Conservation (phyloP, 148 eudicot species). For the Rhododendron mucronatum region DNA sequence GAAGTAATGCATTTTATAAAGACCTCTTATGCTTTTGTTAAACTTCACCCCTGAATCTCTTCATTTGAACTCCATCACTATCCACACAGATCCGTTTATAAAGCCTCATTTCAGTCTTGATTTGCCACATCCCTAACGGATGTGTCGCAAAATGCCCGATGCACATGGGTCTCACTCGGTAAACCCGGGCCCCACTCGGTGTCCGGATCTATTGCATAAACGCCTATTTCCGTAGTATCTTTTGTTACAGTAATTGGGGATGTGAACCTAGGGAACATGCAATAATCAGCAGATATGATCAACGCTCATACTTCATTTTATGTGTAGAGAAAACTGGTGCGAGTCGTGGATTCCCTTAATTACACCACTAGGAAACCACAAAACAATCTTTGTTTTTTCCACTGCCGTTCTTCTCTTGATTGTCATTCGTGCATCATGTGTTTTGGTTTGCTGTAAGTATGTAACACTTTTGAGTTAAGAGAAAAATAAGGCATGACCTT, state of each 20-base stretch:
- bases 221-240: not conserved
- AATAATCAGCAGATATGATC: not conserved
- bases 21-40: not conserved
- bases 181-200: not conserved
- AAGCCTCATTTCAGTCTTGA: not conserved
- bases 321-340: not conserved
- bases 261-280: not conserved
- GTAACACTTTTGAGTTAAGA: not conserved
- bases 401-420: no score
- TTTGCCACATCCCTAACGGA: not conserved
- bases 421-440: no score
- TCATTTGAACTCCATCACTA: not conserved
- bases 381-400: not conserved
- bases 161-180: not conserved
- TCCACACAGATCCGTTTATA: not conserved
- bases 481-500: not conserved
- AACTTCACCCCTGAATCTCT: not conserved
- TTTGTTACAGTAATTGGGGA: not conserved
- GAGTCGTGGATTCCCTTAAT: not conserved
- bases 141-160: not conserved
- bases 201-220: not conserved
- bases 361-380: not conserved
- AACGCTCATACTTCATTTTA: not conserved
- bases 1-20: not conserved
- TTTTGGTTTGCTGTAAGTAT: no score